A percentile compares a stretch with the other conserved stretches of the same genome.
Evolutionary conservation across 2,329 filamentous ascomycete genomes (phyloP).

Genomic region (Trichoderma sp.): DNA sequence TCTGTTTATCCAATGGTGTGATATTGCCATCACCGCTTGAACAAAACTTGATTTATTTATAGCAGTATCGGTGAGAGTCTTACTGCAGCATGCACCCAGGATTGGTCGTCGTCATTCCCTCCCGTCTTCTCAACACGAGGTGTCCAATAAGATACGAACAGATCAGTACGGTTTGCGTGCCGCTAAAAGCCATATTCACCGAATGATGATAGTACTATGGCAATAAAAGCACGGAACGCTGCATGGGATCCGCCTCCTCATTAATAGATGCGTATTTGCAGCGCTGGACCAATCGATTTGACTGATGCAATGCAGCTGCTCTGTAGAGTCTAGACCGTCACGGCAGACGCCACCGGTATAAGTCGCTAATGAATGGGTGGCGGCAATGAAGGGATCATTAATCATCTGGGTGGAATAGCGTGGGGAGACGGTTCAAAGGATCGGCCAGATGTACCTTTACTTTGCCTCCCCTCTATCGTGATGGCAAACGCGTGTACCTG

Average conservation of each 20-base stretch:
- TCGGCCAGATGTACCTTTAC: background rate
- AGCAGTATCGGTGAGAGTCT: conserved; percentile 11
- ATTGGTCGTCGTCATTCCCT: background rate
- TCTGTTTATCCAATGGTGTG: background rate
- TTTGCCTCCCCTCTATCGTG: too few relatives aligned
- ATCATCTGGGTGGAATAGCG: background rate
- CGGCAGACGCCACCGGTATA: background rate
- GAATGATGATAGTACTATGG: background rate
- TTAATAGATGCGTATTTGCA: background rate
- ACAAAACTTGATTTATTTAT: background rate
- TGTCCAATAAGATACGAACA: background rate
- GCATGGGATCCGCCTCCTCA: background rate
- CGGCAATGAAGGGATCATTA: background rate
- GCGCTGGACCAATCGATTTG: background rate
- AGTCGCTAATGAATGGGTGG: background rate
- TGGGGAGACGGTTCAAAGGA: background rate
- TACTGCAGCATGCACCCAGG: conserved; percentile 5
- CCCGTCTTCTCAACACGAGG: background rate
- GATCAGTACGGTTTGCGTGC: background rate
- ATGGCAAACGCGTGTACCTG: too few relatives aligned
- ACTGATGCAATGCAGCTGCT: background rate
- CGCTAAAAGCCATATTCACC: background rate
- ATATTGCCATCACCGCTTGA: conserved; percentile 1
- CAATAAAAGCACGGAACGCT: background rate
- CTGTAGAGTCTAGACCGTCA: conserved; percentile 7